phyloP scores from a whole-genome alignment of 306 rosid species.

The Rubus parviflorus region DNA sequence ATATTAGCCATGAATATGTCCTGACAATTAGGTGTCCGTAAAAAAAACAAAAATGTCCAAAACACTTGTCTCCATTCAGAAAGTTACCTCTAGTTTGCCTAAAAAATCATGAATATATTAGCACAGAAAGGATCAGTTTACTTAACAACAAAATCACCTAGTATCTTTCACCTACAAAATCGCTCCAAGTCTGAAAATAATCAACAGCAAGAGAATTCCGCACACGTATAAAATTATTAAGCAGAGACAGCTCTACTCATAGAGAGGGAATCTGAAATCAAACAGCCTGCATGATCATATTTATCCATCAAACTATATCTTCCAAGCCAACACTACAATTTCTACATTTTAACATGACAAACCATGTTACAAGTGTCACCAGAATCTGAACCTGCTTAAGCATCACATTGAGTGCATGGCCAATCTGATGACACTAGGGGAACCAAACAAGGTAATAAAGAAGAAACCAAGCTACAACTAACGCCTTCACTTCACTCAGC shows the following conservation, averaged over 20 bases:
- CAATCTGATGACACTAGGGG: constrained; percentile 34
- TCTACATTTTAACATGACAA: constrained; percentile 49
- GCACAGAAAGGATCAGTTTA: not conserved
- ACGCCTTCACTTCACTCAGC: constrained; percentile 43
- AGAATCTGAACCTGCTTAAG: constrained; percentile 29
- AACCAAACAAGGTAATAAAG: constrained; percentile 25
- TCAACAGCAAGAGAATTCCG: not conserved
- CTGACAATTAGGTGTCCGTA: too few relatives aligned
- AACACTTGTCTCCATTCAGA: not conserved
- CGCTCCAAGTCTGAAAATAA: not conserved
- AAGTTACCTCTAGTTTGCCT: not conserved
- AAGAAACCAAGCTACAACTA: constrained; percentile 28
- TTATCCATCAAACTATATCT: constrained; percentile 41
- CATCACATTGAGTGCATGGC: constrained; percentile 29
- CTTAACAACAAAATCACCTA: not conserved
- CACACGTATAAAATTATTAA: not conserved
- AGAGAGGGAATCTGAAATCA: not conserved
- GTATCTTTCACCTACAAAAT: too few relatives aligned
- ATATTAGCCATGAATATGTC: not conserved
- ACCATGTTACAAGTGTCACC: constrained; percentile 46
- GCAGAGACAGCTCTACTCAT: not conserved
- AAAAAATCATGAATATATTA: not conserved
- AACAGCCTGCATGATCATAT: constrained; percentile 30
- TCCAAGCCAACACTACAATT: constrained; percentile 40
- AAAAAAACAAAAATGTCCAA: not conserved